A percentile compares a stretch with the other conserved stretches of the same genome.
Evolutionary conservation across 805 yeast species (phyloP).

Genomic region (Aciculoconidium aculeatum): DNA sequence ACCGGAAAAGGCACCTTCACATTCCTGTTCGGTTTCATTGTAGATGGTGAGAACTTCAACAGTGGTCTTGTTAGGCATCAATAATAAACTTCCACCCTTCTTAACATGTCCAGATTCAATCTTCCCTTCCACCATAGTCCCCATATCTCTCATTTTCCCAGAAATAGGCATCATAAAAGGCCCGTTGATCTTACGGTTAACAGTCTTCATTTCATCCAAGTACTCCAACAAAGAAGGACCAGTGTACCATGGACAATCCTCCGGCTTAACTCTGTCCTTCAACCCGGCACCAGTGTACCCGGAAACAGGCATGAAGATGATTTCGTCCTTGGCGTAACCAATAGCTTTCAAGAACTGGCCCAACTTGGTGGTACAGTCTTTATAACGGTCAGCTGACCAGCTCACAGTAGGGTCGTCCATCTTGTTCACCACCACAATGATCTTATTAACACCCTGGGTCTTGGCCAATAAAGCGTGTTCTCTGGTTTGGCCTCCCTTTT

Average conservation of each 20-base stretch:
- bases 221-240: constrained; percentile 92
- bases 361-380: constrained; percentile 87
- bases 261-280: constrained; percentile 71
- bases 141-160: constrained; percentile 93
- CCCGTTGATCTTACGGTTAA: constrained; percentile 82
- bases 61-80: constrained; percentile 87
- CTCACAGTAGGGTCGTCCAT: constrained; percentile 97
- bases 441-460: constrained; percentile 95
- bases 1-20: constrained; percentile 85
- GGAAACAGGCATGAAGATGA: constrained; percentile 92
- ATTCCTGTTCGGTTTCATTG: constrained; percentile 95
- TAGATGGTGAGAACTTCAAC: constrained; percentile 85
- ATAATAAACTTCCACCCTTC: constrained; percentile 65
- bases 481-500: constrained; percentile 98
- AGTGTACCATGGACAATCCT: constrained; percentile 84
- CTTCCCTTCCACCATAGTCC: constrained; percentile 97
- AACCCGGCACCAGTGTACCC: constrained; percentile 97
- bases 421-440: constrained; percentile 92
- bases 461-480: constrained; percentile 97
- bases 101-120: constrained; percentile 92
- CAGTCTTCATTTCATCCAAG: constrained; percentile 75
- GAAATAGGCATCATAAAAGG: constrained; percentile 97
- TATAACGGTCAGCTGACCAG: constrained; percentile 95
- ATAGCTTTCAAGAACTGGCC: constrained; percentile 74
- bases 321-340: constrained; percentile 86